Evolutionary conservation across 2,329 filamentous ascomycete species (phyloP), one percentile per base, ranked within the genome.

Genomic region (Aureobasidium sp.): DNA sequence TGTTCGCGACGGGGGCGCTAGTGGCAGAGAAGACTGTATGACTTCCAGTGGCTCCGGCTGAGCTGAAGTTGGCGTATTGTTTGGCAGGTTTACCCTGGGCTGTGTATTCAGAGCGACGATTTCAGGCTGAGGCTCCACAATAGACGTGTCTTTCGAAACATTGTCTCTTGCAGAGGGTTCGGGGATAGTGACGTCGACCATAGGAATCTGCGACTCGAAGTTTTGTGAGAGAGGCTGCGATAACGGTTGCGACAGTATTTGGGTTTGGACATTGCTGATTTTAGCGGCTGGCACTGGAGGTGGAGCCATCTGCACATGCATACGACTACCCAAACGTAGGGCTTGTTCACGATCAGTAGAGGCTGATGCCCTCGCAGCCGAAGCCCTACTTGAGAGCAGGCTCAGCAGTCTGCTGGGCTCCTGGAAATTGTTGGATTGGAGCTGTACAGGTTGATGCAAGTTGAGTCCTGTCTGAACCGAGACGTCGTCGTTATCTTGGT

Each of bases 381-480:
- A 5, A 27, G 9, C 20, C 20, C 9, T 44, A 1, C 5, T 44
- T 6, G 7, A 11, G 1, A 60, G 6, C 17, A 44, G 25, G 14
- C 31, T 42, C 12, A 51, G 37, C 14, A 45, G 37, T 20, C 9
- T n/a, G 15, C 4, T 15, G 8, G 17, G 17, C 2, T 51, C 12
- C n/a, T 36, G 45, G 11, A 15, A 17, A 11, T 37, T 22, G 29
- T 36, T 58, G 5, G 51, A 7, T 44, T 36, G 20, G n/a, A 65
- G 44, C 29, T 45, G 61, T 15, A 67, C 27, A 22, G 70, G 70
- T 11, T 58, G 60, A 6, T 67, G 56, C 11, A 72, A 65, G 56
- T 72, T 72, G 25, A 71, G 47, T 8, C 70, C 70, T 36, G 49
- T 42, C 42, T 67, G 63, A 4, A 71, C 49, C 31, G 69, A 64